Evolutionary conservation across 371 early-diverging fungal genomes (phyloP).

Genomic region (Mucor piriformis): DNA sequence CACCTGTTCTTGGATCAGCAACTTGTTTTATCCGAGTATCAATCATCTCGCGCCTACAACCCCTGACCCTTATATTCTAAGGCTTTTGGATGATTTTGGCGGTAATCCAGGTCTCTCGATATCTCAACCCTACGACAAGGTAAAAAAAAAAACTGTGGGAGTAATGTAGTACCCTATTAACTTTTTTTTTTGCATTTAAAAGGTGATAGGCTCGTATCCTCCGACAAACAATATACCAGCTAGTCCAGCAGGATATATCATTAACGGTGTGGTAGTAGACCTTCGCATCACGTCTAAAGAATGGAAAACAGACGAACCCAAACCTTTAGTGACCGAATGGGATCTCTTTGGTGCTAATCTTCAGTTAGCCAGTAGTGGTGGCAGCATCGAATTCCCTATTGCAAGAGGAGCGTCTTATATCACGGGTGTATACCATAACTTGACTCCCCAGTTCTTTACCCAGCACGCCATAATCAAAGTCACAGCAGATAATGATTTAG

Average conservation of each 20-base stretch:
- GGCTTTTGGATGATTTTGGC: constrained; percentile 43
- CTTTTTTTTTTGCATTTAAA: background rate
- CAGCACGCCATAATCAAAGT: constrained; percentile 48
- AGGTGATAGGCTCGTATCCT: constrained; percentile 41
- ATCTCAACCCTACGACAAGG: constrained; percentile 30
- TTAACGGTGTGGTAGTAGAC: constrained; percentile 46
- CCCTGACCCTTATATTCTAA: constrained; percentile 49
- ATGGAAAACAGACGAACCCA: constrained; percentile 32
- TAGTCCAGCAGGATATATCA: constrained; percentile 38
- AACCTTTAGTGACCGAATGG: constrained; percentile 33
- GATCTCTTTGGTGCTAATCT: constrained; percentile 40
- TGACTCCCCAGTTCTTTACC: constrained; percentile 57
- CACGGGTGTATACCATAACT: constrained; percentile 41
- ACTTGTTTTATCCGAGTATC: constrained; percentile 49
- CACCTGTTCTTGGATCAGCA: constrained; percentile 54
- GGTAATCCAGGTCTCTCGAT: constrained; percentile 48
- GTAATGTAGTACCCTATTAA: background rate
- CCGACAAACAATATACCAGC: constrained; percentile 46
- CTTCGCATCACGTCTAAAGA: constrained; percentile 41
- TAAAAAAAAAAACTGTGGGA: background rate
- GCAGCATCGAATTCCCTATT: constrained; percentile 46
- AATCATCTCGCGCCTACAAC: constrained; percentile 46
- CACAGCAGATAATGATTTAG: constrained; percentile 13
- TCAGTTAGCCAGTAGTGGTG: constrained; percentile 12
- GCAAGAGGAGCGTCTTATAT: constrained; percentile 58